Conservation (phyloP, 2,329 filamentous ascomycete species). For the Bipolaris sorokiniana region DNA sequence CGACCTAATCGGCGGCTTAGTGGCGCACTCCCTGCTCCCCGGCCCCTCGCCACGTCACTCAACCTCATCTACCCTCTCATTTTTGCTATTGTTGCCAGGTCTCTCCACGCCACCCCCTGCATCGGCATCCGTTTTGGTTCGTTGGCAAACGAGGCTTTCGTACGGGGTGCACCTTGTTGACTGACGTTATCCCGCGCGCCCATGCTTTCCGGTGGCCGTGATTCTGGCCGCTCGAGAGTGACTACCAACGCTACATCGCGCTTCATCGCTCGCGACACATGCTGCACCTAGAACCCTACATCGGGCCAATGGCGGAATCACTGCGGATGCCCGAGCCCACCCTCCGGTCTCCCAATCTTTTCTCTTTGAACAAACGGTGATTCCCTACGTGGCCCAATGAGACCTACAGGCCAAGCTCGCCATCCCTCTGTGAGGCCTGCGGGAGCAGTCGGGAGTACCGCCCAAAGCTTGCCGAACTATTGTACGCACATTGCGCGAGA, state of each 20-base stretch:
- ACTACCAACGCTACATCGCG: conserved; percentile 36
- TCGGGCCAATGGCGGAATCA: conserved; percentile 36
- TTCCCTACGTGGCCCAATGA: conserved; percentile 48
- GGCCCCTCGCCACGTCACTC: conserved; percentile 38
- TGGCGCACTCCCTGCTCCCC: conserved; percentile 16
- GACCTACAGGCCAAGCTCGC: conserved; percentile 33
- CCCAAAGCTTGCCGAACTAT: conserved; percentile 41
- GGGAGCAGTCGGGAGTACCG: conserved; percentile 38
- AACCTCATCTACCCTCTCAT: conserved; percentile 33
- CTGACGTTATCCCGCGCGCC: conserved; percentile 25
- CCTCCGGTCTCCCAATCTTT: conserved; percentile 35
- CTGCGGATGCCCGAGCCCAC: conserved; percentile 32
- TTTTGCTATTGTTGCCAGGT: conserved; percentile 26
- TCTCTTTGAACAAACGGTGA: conserved; percentile 35
- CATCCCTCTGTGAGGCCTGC: conserved; percentile 30
- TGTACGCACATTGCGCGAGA: conserved; percentile 33
- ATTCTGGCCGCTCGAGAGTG: conserved; percentile 23
- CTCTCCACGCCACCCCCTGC: conserved; percentile 35
- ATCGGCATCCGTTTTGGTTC: conserved; percentile 32
- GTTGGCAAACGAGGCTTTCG: conserved; percentile 22
- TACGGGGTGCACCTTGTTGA: conserved; percentile 28
- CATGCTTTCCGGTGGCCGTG: conserved; percentile 23
- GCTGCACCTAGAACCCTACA: conserved; percentile 33
- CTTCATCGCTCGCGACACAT: conserved; percentile 30
- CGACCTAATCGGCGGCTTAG: conserved; percentile 23